These are phyloP conservation scores for Caloboletus firmus DNA, from an alignment of 1,284 basidiomycete genomes.

Conservation along the genomic window DNA sequence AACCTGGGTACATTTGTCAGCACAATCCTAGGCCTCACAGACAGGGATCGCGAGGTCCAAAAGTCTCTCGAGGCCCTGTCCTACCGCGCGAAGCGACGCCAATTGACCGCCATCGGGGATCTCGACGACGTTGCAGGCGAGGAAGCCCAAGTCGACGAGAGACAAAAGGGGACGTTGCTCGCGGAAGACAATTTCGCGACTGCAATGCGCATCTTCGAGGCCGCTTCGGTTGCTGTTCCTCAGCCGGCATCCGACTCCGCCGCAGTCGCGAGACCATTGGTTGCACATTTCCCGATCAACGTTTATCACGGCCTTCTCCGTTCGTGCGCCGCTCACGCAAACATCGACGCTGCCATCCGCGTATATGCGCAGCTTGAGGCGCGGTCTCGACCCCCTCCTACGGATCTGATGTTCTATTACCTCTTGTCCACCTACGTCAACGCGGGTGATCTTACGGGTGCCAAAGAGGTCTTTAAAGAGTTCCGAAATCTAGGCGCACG, in stretches of 20 bases:
- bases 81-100: constrained; percentile 42
- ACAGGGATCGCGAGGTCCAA: constrained; percentile 72
- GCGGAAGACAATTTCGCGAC: constrained; percentile 71
- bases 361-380: constrained; percentile 70
- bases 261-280: constrained; percentile 4
- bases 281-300: constrained; percentile 35
- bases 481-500: constrained; percentile 48
- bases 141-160: constrained; percentile 32
- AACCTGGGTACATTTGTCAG: constrained; percentile 67
- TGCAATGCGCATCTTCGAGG: constrained; percentile 73
- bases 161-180: constrained; percentile 44
- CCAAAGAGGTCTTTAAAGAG: constrained; percentile 68
- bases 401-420: constrained; percentile 50
- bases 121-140: constrained; percentile 16
- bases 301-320: constrained; percentile 64
- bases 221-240: constrained; percentile 45
- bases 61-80: constrained; percentile 48
- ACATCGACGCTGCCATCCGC: constrained; percentile 64
- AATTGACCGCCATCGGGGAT: constrained; percentile 14
- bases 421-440: constrained; percentile 65
- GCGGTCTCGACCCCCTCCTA: constrained; percentile 36
- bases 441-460: constrained; percentile 55
- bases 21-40: constrained; percentile 69
- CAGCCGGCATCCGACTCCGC: constrained; percentile 1
- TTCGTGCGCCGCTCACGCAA: constrained; percentile 59